Evolutionary conservation across 116 monocot species (phyloP), one percentile per base, ranked within the genome.

Genomic region (Iris pallida): DNA sequence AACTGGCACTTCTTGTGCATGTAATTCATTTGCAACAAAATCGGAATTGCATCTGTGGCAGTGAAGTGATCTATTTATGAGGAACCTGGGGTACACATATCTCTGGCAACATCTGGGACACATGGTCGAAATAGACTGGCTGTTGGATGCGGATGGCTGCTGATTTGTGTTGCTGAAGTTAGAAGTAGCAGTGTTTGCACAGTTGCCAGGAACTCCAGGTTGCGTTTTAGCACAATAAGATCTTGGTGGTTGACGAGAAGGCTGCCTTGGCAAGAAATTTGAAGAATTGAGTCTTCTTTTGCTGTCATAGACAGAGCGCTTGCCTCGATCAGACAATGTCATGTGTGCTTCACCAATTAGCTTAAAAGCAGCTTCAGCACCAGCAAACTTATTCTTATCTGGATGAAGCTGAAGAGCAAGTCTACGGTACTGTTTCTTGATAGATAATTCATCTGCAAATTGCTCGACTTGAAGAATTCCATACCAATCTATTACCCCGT

Each of bases 311-410:
- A 78, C 7, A 65, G 70, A 75, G 16, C 96, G 84, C 45, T 83
- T 89, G 45, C 54, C 55, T 66, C 44, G 71, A 68, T 96, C 89
- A 13, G 81, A 76, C 53, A 96, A 68, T 16, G 61, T 80, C 53
- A 57, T 79, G 78, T 96, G 55, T 55, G 96, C 96, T 77, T 96
- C 92, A n/a, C 85, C 92, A 45, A 96, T 76, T 41, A 96, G 57
- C 72, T 96, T 92, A 63, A 96, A 96, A 5, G 96, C 96, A 42
- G 86, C 82, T 76, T 96, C 96, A 49, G 96, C 89, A 69, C 96
- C 92, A 14, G 77, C 46, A 83, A 96, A 92, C 73, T 96, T 85
- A 70, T 96, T 96, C 62, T 92, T 96, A 59, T 92, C 96, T 60
- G 96, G 96, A 79, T 96, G 92, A 49, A 96, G 85, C 8, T 79